phyloP scores from a whole-genome alignment of 805 yeast species.

The Candida loeiensis region DNA sequence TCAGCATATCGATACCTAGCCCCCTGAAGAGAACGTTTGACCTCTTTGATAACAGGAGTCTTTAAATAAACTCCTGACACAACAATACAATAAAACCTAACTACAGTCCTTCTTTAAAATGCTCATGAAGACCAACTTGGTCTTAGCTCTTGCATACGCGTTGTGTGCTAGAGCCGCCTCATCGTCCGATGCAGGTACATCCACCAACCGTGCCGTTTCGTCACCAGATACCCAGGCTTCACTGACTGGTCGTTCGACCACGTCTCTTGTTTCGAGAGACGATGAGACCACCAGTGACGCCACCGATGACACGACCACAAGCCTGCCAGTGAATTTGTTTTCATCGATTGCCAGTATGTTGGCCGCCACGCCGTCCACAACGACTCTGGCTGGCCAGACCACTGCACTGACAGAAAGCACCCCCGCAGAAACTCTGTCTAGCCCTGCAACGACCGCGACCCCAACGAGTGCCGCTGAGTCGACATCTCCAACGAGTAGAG shows the following conservation, averaged over 20 bases:
- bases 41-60: slow-evolving; percentile 1
- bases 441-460: neutral
- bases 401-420: no score
- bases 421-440: no score
- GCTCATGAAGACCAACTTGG: slow-evolving; percentile 10
- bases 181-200: neutral
- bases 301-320: neutral
- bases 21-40: neutral
- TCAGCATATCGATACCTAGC: neutral
- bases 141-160: slow-evolving; percentile 7
- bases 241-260: neutral
- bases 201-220: neutral
- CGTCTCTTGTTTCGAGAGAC: neutral
- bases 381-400: neutral
- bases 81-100: slow-evolving; percentile 12
- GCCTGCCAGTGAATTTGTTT: neutral
- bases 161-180: slow-evolving; percentile 3
- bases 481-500: neutral
- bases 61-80: neutral
- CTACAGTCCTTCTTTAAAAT: slow-evolving; percentile 23
- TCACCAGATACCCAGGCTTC: neutral
- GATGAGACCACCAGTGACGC: neutral
- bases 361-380: neutral
- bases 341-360: neutral
- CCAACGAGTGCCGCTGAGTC: neutral